Evolutionary conservation across 257 asterid species (phyloP).

Genomic region (Solanum rostratum): DNA sequence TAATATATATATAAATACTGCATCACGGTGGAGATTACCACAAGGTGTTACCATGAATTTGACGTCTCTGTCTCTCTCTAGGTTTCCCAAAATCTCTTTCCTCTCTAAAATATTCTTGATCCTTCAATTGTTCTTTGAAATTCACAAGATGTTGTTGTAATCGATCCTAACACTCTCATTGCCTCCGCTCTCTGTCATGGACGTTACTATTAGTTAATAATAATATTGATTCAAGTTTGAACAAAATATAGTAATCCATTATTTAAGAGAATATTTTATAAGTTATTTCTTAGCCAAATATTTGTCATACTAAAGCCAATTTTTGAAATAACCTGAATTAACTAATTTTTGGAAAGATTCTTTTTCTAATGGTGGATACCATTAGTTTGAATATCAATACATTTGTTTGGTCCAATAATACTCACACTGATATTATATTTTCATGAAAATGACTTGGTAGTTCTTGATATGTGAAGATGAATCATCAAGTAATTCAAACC

Average conservation of each 20-base stretch:
- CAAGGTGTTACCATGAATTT: too few relatives aligned
- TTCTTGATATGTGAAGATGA: background rate
- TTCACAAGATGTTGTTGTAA: too few relatives aligned
- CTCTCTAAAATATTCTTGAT: too few relatives aligned
- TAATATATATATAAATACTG: too few relatives aligned
- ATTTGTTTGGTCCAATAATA: background rate
- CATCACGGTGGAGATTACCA: too few relatives aligned
- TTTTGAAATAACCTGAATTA: background rate
- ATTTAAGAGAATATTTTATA: background rate
- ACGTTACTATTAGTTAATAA: background rate
- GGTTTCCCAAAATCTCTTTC: too few relatives aligned
- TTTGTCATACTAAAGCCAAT: background rate
- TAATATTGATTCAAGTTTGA: background rate
- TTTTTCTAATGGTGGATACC: background rate
- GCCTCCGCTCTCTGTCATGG: background rate
- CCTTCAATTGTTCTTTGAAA: too few relatives aligned
- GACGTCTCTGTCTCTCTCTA: too few relatives aligned
- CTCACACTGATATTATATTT: background rate
- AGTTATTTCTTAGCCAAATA: background rate
- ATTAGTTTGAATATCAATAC: background rate
- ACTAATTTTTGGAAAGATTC: background rate
- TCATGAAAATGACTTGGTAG: background rate
- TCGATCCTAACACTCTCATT: too few relatives aligned
- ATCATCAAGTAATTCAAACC: background rate
- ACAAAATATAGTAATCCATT: background rate